Evolutionary conservation across 371 early-diverging fungal genomes (phyloP).

Genomic region (Blakeslea trispora): DNA sequence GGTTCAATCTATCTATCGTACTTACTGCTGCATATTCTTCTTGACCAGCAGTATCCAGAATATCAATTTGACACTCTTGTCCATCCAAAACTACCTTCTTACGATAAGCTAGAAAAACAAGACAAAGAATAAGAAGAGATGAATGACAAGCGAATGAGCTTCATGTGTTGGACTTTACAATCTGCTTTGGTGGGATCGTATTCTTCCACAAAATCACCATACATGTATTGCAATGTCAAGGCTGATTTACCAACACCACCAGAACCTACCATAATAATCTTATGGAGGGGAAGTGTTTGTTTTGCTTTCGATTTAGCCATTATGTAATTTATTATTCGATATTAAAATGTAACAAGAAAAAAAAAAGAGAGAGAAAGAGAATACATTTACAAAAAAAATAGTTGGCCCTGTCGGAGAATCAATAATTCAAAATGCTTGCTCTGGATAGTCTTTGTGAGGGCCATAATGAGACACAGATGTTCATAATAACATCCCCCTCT

Average conservation of each 20-base stretch:
- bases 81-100: constrained; percentile 70
- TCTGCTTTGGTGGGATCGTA: constrained; percentile 97
- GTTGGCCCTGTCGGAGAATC: no score
- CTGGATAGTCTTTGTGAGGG: no score
- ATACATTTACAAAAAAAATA: constrained; percentile 2
- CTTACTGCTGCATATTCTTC: constrained; percentile 84
- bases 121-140: background rate
- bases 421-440: no score
- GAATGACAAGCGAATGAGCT: constrained; percentile 7
- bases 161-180: no score
- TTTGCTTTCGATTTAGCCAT: constrained; percentile 51
- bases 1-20: background rate
- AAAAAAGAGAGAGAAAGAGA: background rate
- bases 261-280: constrained; percentile 91
- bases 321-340: background rate
- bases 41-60: constrained; percentile 94
- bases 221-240: constrained; percentile 89
- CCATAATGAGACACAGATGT: no score
- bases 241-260: constrained; percentile 96
- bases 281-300: constrained; percentile 76
- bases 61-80: constrained; percentile 86
- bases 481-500: no score
- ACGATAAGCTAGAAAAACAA: constrained; percentile 54
- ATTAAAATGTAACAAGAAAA: constrained; percentile 6
- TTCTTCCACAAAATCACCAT: constrained; percentile 93